Percentiles rank a stretch among this genome's conserved stretches.
phyloP scores from a whole-genome alignment of 805 yeast genomes.

The Spathaspora arborariae region DNA sequence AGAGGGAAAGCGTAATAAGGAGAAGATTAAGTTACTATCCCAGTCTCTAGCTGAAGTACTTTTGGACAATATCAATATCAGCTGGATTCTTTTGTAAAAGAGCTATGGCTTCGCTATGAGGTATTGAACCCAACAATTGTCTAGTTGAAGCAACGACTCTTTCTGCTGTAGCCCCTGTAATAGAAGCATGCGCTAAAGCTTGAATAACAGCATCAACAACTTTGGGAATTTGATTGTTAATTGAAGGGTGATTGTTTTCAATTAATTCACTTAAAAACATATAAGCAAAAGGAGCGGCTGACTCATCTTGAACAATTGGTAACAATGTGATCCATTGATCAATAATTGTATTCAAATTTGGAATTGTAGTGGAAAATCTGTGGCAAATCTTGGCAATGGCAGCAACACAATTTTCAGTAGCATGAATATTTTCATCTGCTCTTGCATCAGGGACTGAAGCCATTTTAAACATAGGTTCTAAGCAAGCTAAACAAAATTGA shows the following conservation, averaged over 20 bases:
- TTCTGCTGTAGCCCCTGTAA: constrained; percentile 70
- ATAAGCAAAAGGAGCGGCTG: constrained; percentile 84
- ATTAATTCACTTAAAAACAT: constrained; percentile 70
- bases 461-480: constrained; percentile 72
- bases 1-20: not conserved
- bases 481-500: constrained; percentile 62
- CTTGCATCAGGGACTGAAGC: constrained; percentile 76
- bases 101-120: constrained; percentile 65
- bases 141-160: constrained; percentile 60
- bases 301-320: constrained; percentile 81
- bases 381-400: constrained; percentile 83
- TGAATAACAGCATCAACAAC: constrained; percentile 68
- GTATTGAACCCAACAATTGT: constrained; percentile 57
- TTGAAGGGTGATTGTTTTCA: constrained; percentile 54
- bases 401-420: constrained; percentile 82
- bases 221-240: constrained; percentile 52
- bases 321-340: constrained; percentile 77
- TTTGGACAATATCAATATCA: constrained; percentile 51
- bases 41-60: constrained; percentile 44
- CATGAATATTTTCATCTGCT: constrained; percentile 76
- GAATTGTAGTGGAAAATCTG: constrained; percentile 53
- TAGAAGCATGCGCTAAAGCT: constrained; percentile 65
- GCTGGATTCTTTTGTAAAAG: constrained; percentile 60
- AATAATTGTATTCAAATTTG: constrained; percentile 59
- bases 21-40: not conserved